These are phyloP conservation scores for Backusella mclennaniae DNA, from an alignment of 192 early-diverging fungal genomes.

Conservation along the genomic window DNA sequence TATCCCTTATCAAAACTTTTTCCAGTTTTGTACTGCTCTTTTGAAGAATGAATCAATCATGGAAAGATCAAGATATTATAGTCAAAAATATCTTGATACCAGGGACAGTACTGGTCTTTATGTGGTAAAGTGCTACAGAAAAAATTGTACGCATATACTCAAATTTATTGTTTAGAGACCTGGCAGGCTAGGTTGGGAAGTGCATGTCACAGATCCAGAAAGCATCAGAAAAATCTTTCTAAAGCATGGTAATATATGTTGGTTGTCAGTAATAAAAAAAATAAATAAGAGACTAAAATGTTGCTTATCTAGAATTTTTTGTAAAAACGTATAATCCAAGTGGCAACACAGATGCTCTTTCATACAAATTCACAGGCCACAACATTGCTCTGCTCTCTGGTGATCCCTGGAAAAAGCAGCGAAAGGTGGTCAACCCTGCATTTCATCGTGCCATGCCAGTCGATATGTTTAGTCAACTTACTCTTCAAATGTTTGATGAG, in stretches of 20 bases:
- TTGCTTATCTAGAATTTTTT: background rate
- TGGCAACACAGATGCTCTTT: background rate
- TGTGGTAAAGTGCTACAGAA: background rate
- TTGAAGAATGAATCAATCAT: background rate
- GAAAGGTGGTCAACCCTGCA: constrained; percentile 25
- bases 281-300: background rate
- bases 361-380: background rate
- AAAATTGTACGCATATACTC: background rate
- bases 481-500: constrained; percentile 14
- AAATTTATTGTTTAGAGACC: background rate
- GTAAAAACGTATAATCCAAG: background rate
- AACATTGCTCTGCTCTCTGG: constrained; percentile 2
- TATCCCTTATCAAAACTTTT: background rate
- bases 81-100: background rate
- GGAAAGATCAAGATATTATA: background rate
- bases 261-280: too few species aligned
- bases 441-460: constrained; percentile 32
- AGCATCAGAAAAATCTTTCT: background rate
- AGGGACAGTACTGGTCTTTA: background rate
- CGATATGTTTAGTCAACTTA: constrained; percentile 17
- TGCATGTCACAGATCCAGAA: background rate
- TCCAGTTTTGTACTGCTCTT: background rate
- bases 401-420: background rate
- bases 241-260: background rate
- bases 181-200: background rate